These are phyloP conservation scores for Flagelloscypha sp. DNA, from an alignment of 768 basidiomycete species.

Conservation along the genomic window DNA sequence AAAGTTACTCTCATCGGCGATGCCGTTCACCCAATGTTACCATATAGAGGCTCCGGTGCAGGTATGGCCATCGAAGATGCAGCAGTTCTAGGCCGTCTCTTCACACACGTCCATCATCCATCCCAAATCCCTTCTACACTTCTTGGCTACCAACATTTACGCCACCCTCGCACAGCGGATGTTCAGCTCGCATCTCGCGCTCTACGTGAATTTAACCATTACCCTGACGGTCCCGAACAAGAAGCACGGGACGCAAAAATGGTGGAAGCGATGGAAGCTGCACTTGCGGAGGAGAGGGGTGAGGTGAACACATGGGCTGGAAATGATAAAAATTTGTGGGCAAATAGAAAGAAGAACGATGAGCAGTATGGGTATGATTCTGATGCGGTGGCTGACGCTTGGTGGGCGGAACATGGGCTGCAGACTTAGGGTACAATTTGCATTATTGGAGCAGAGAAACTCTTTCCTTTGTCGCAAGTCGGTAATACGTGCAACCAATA, in stretches of 20 bases:
- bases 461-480: too few relatives aligned
- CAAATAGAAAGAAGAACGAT: slow-evolving; percentile 39
- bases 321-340: slow-evolving; percentile 46
- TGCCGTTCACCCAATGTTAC: slow-evolving; percentile 53
- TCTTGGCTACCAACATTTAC: slow-evolving; percentile 43
- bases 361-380: slow-evolving; percentile 49
- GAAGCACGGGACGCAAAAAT: slow-evolving; percentile 42
- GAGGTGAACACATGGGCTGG: slow-evolving; percentile 9
- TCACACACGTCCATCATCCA: slow-evolving; percentile 36
- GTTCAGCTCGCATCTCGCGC: slow-evolving; percentile 42
- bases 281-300: slow-evolving; percentile 20
- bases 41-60: slow-evolving; percentile 47
- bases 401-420: too few relatives aligned
- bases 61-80: slow-evolving; percentile 51
- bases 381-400: slow-evolving; percentile 40
- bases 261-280: slow-evolving; percentile 38
- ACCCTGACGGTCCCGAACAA: slow-evolving; percentile 51
- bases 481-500: too few relatives aligned
- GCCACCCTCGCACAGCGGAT: slow-evolving; percentile 38
- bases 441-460: too few relatives aligned
- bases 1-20: slow-evolving; percentile 43
- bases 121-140: slow-evolving; percentile 40
- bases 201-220: slow-evolving; percentile 49
- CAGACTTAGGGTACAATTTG: too few relatives aligned
- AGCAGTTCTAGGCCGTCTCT: slow-evolving; percentile 40